Evolutionary conservation across 1,284 basidiomycete genomes (phyloP).

Genomic region (Ceratobasidium sp.): DNA sequence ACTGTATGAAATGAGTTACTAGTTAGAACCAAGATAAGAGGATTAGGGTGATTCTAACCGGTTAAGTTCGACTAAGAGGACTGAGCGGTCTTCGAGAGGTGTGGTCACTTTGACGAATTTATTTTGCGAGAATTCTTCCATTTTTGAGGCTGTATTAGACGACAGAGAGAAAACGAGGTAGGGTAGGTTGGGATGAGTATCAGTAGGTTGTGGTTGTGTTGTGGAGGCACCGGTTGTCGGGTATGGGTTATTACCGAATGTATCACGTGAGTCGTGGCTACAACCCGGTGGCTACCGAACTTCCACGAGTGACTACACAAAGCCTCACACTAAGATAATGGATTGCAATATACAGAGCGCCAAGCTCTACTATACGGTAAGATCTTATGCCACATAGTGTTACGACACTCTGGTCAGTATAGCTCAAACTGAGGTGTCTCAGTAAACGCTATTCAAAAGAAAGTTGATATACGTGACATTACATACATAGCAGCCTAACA

Average conservation of each 20-base stretch:
- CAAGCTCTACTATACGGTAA: too few relatives aligned
- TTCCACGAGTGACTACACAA: too few relatives aligned
- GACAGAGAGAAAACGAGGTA: background rate
- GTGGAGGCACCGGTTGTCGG: background rate
- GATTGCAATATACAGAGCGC: too few relatives aligned
- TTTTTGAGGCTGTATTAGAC: background rate
- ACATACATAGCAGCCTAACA: too few relatives aligned
- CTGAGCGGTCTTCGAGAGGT: slow-evolving; percentile 62
- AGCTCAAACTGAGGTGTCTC: too few relatives aligned
- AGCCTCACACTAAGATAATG: too few relatives aligned
- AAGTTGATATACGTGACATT: too few relatives aligned
- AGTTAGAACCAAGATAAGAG: background rate
- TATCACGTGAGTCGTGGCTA: background rate
- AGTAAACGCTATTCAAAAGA: too few relatives aligned
- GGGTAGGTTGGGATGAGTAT: background rate
- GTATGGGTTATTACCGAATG: background rate
- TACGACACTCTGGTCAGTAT: too few relatives aligned
- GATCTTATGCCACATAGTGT: too few relatives aligned
- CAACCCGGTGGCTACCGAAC: too few relatives aligned
- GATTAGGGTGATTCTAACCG: slow-evolving; percentile 53
- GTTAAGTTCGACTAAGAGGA: slow-evolving; percentile 68
- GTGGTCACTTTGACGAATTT: slow-evolving; percentile 69
- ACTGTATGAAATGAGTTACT: slow-evolving; percentile 58
- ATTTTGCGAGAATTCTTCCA: slow-evolving; percentile 55
- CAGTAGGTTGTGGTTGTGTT: background rate